Evolutionary conservation across 257 asterid genomes (phyloP).

Genomic region (Fraxinus excelsior): DNA sequence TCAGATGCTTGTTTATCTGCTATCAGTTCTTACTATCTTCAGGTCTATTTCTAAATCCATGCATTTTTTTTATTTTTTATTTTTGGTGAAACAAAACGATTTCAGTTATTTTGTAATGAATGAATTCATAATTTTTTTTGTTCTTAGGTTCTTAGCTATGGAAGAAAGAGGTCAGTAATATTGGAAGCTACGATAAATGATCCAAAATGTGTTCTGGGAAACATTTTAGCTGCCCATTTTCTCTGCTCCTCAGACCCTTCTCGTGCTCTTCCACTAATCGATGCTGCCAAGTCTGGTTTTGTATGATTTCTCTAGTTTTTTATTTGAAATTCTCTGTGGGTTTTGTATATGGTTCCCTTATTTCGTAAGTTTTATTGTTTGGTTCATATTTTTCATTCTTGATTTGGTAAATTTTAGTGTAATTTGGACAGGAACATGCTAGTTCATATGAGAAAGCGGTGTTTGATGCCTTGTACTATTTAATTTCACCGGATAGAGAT

Average conservation of each 20-base stretch:
- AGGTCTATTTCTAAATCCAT: slow-evolving; percentile 44
- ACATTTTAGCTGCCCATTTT: slow-evolving; percentile 78
- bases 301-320: slow-evolving; percentile 37
- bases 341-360: not conserved
- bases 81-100: not conserved
- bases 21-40: slow-evolving; percentile 75
- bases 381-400: slow-evolving; percentile 1
- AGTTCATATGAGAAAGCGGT: slow-evolving; percentile 73
- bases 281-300: slow-evolving; percentile 71
- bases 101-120: not conserved
- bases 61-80: not conserved
- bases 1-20: slow-evolving; percentile 77
- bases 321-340: not conserved
- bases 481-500: slow-evolving; percentile 69
- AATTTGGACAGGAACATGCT: slow-evolving; percentile 59
- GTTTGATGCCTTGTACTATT: slow-evolving; percentile 53
- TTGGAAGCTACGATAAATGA: slow-evolving; percentile 82
- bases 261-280: slow-evolving; percentile 45
- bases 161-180: slow-evolving; percentile 78
- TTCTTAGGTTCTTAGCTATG: slow-evolving; percentile 75
- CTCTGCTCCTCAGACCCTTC: slow-evolving; percentile 59
- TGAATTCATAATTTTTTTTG: not conserved
- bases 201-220: slow-evolving; percentile 84
- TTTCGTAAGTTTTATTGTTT: slow-evolving; percentile 13
- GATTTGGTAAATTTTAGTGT: slow-evolving; percentile 1